Base-by-base conservation (phyloP, 1,284 basidiomycete species). In the Puccinia hordei region DNA sequence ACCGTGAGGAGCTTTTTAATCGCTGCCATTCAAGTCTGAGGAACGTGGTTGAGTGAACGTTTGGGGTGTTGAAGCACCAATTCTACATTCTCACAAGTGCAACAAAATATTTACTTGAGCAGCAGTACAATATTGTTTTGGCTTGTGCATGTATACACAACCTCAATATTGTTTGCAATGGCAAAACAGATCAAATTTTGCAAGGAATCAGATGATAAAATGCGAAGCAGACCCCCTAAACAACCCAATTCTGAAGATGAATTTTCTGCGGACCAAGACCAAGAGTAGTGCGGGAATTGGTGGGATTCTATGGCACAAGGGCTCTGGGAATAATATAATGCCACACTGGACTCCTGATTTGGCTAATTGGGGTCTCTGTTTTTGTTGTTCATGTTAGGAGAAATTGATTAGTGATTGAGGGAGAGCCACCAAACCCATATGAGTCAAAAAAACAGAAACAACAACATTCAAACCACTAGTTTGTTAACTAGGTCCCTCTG, bases 71-170 rank as follows among this genome's bases (percentile, higher is more conserved):
- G 27, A 71, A 71, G 49, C 41, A 49, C 6, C n/a, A 41, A 46
- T 71, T 71, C 27, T 1, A 24, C 9, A 49, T 46, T 35, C 8
- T 53, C 10, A 22, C 27, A 1, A 24, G 1, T 3, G 15, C 49
- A 4, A 49, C 5, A 1, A 35, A 71, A 19, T 71, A 71, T 35
- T 8, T 4, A 27, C 22, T 71, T 4, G 41, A 71, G 27, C 41
- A 53, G 24, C 35, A 71, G 24, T 46, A 30, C 68, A 27, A 49
- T 2, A 46, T 71, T n/a, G 68, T 71, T 3, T 15, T 44, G 13
- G 68, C 44, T 44, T 71, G 49, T 46, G 38, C 13, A 24, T 53
- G 68, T 49, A 33, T 49, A 24, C 68, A 41, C n/a, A 71, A 71
- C 41, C 4, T 71, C 41, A 53, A 46, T 38, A 71, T 65, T 4